A percentile compares a stretch with the other conserved stretches of the same genome.
Conservation (phyloP, 2,329 filamentous ascomycete genomes). For the Colletotrichum sp. region DNA sequence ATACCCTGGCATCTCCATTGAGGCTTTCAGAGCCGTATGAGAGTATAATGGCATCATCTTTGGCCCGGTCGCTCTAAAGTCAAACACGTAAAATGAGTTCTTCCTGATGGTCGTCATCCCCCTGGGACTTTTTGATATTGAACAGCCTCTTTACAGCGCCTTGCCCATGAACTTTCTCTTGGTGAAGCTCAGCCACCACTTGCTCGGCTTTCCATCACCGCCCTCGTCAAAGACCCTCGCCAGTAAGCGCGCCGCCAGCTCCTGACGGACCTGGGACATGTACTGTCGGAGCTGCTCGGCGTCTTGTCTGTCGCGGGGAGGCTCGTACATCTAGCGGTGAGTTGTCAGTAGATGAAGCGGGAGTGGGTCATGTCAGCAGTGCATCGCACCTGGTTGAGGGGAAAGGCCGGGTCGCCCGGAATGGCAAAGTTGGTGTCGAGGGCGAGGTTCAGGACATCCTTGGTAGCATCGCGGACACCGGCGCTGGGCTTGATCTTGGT, state of each 20-base stretch:
- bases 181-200: slow-evolving; percentile 99
- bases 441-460: slow-evolving; percentile 89
- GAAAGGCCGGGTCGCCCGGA: slow-evolving; percentile 91
- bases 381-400: slow-evolving; percentile 78
- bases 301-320: slow-evolving; percentile 84
- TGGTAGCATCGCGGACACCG: slow-evolving; percentile 60
- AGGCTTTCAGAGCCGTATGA: neutral
- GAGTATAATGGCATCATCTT: slow-evolving; percentile 14
- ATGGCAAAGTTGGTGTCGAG: slow-evolving; percentile 93
- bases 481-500: slow-evolving; percentile 83
- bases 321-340: slow-evolving; percentile 77
- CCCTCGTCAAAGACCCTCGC: slow-evolving; percentile 85
- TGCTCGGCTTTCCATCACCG: slow-evolving; percentile 70
- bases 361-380: neutral
- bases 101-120: neutral
- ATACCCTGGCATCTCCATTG: slow-evolving; percentile 11
- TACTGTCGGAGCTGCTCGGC: slow-evolving; percentile 90
- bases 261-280: slow-evolving; percentile 90
- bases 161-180: slow-evolving; percentile 99
- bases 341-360: neutral
- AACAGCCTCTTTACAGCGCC: slow-evolving; percentile 61
- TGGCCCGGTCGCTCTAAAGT: slow-evolving; percentile 13
- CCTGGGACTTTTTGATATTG: neutral
- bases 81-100: neutral
- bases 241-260: slow-evolving; percentile 82